A percentile compares a stretch with the other conserved stretches of the same genome.
phyloP scores from a whole-genome alignment of 177 flowering plant species.

The Vitis hybrid region DNA sequence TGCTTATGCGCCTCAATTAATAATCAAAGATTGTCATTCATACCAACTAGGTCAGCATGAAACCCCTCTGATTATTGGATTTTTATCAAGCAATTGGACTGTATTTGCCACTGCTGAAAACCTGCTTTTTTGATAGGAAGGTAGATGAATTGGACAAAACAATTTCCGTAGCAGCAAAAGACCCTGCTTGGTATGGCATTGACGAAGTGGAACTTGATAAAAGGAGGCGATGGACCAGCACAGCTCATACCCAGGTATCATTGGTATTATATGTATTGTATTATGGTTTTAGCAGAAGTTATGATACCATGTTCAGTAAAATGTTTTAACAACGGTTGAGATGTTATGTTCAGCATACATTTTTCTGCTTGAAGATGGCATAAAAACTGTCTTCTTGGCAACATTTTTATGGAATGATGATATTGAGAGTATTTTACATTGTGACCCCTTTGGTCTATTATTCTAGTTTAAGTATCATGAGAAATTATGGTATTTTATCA shows the following conservation, averaged over 20 bases:
- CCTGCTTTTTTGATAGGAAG: slow-evolving; percentile 67
- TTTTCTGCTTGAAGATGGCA: no score
- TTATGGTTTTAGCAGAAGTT: not conserved
- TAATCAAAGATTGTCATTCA: not conserved
- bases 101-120: slow-evolving; percentile 32
- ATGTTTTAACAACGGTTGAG: no score
- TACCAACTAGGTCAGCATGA: not conserved
- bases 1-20: not conserved
- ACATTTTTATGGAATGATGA: no score
- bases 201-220: slow-evolving; percentile 76
- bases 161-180: slow-evolving; percentile 78
- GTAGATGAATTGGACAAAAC: slow-evolving; percentile 93
- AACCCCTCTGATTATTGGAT: not conserved
- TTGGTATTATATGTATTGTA: not conserved
- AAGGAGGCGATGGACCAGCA: slow-evolving; percentile 77
- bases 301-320: not conserved
- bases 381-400: no score
- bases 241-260: slow-evolving; percentile 71
- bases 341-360: no score
- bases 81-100: not conserved
- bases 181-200: slow-evolving; percentile 77
- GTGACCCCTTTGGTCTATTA: not conserved
- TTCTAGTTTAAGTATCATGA: slow-evolving; percentile 4
- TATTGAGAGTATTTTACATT: not conserved
- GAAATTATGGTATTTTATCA: slow-evolving; percentile 19